Percentiles rank a stretch among this genome's conserved stretches.
phyloP scores from a whole-genome alignment of 2,329 filamentous ascomycete species.

The Exophiala sideris region DNA sequence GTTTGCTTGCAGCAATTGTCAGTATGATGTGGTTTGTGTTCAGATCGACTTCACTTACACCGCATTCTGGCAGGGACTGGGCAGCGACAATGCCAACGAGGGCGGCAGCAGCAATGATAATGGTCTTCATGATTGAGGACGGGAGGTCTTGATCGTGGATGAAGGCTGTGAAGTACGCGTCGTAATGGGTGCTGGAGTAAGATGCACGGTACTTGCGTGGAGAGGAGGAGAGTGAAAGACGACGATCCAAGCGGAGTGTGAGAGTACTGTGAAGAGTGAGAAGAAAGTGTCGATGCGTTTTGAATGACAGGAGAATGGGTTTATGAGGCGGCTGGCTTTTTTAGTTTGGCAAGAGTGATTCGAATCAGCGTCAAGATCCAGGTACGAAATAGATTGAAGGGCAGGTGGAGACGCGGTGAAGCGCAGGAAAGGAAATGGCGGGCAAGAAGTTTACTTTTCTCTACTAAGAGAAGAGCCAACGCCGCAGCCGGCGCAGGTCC shows the following conservation, averaged over 20 bases:
- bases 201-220: conserved; percentile 22
- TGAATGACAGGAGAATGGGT: background rate
- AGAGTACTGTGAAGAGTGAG: conserved; percentile 3
- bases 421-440: too few species aligned
- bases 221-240: conserved; percentile 9
- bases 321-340: background rate
- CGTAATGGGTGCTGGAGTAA: conserved; percentile 24
- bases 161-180: conserved; percentile 17
- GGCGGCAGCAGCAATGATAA: conserved; percentile 23
- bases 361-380: background rate
- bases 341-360: background rate
- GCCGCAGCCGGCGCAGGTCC: too few species aligned
- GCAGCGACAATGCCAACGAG: conserved; percentile 27
- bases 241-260: conserved; percentile 13
- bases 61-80: conserved; percentile 29
- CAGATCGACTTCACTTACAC: conserved; percentile 26
- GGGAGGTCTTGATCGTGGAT: conserved; percentile 8
- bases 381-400: conserved; percentile 1
- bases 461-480: too few species aligned
- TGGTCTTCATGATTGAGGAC: conserved; percentile 31
- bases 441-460: too few species aligned
- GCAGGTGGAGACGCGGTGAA: background rate
- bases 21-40: conserved; percentile 9
- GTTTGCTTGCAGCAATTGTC: conserved; percentile 34
- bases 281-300: conserved; percentile 1